Conservation (phyloP, 2,329 filamentous ascomycete species). For the Parascedosporium putredinis region DNA sequence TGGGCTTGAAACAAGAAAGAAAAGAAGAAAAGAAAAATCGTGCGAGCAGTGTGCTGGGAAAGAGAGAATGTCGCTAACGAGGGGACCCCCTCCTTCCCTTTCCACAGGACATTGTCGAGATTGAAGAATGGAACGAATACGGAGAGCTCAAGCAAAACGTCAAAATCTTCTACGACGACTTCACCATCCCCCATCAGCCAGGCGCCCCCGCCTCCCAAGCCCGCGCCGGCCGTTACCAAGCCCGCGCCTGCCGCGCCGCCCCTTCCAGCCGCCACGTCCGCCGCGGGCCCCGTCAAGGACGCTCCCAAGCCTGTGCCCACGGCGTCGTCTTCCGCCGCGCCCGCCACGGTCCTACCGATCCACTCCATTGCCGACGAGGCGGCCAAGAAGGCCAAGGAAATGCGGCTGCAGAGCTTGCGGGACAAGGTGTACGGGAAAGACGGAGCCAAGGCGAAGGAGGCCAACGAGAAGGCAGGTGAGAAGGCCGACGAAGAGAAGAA, state of each 20-base stretch:
- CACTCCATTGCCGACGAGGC: constrained; percentile 54
- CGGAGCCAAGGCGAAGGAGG: constrained; percentile 13
- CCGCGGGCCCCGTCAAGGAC: background rate
- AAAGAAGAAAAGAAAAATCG: too few species aligned
- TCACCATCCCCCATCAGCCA: constrained; percentile 44
- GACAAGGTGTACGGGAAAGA: constrained; percentile 44
- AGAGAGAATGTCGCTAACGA: background rate
- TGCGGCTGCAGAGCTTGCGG: constrained; percentile 40
- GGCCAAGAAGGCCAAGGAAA: constrained; percentile 52
- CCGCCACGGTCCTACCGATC: constrained; percentile 28
- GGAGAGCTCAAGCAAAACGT: constrained; percentile 87
- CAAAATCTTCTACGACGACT: constrained; percentile 54
- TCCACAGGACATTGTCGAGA: constrained; percentile 72
- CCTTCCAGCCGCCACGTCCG: constrained; percentile 11
- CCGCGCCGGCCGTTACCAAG: constrained; percentile 21
- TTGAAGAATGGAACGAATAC: constrained; percentile 99
- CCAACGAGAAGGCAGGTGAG: background rate
- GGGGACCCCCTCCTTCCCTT: background rate
- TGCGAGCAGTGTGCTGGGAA: too few species aligned
- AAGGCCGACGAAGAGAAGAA: constrained; percentile 14
- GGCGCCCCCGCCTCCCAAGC: constrained; percentile 14
- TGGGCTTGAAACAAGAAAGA: too few species aligned
- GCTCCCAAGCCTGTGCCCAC: background rate
- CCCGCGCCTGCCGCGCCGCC: constrained; percentile 16
- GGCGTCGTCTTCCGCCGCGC: constrained; percentile 9